phyloP scores from a whole-genome alignment of 73 alveolate species.

The Loxodes magnus region DNA sequence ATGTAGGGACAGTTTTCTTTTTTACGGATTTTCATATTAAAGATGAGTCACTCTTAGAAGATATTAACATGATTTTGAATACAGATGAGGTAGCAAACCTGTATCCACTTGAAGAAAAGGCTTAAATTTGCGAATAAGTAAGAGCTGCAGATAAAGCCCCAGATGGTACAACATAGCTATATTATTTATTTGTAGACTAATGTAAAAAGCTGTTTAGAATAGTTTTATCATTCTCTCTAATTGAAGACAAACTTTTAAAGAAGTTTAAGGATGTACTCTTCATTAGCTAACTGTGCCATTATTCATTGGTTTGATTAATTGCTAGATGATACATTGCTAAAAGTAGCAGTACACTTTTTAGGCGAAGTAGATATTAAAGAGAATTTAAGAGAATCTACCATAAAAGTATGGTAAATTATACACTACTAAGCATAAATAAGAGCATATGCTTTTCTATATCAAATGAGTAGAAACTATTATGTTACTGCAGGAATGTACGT shows the following conservation, averaged over 20 bases:
- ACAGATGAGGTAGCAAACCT: slow-evolving; percentile 99
- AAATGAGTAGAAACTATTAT: slow-evolving; percentile 91
- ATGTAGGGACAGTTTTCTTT: slow-evolving; percentile 68
- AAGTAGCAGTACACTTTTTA: slow-evolving; percentile 92
- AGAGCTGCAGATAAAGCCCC: slow-evolving; percentile 94
- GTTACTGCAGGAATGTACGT: slow-evolving; percentile 99
- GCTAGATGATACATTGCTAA: slow-evolving; percentile 98
- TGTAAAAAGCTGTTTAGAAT: slow-evolving; percentile 90
- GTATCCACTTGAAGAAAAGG: slow-evolving; percentile 97
- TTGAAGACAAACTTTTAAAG: slow-evolving; percentile 95
- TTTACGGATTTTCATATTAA: slow-evolving; percentile 96
- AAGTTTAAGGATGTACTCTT: slow-evolving; percentile 94
- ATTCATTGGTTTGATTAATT: slow-evolving; percentile 99
- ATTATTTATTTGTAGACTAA: slow-evolving; percentile 81
- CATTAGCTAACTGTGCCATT: slow-evolving; percentile 98
- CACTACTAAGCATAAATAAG: slow-evolving; percentile 83
- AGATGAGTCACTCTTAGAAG: slow-evolving; percentile 96
- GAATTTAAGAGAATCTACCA: slow-evolving; percentile 51
- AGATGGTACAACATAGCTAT: slow-evolving; percentile 87
- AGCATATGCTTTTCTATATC: slow-evolving; percentile 76
- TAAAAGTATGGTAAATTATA: slow-evolving; percentile 72
- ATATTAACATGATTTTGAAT: slow-evolving; percentile 91
- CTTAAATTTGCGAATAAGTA: slow-evolving; percentile 90
- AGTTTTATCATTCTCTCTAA: slow-evolving; percentile 96
- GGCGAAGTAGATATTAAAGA: slow-evolving; percentile 69